Conservation (phyloP, 2,329 filamentous ascomycete genomes). For the Diaporthe amygdali region DNA sequence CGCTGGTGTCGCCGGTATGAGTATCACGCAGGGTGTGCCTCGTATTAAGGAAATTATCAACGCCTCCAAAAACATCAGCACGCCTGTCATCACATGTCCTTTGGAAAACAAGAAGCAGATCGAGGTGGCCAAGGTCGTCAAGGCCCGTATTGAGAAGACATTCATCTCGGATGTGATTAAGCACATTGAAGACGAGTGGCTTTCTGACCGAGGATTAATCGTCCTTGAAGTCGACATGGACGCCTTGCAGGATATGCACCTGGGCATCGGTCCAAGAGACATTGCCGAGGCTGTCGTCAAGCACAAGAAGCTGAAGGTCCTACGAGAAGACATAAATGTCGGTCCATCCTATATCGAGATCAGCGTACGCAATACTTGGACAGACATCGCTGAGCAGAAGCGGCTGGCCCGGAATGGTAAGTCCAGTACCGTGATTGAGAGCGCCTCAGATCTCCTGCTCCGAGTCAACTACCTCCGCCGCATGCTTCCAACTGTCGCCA, state of each 20-base stretch:
- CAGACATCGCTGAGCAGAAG: slow-evolving; percentile 54
- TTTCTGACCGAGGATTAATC: slow-evolving; percentile 75
- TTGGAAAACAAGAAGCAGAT: slow-evolving; percentile 78
- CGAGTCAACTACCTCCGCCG: slow-evolving; percentile 87
- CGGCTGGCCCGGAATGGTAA: slow-evolving; percentile 51
- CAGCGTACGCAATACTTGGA: slow-evolving; percentile 63
- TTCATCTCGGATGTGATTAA: slow-evolving; percentile 81
- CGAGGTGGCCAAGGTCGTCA: slow-evolving; percentile 85
- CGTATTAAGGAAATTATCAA: slow-evolving; percentile 99
- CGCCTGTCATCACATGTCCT: slow-evolving; percentile 88
- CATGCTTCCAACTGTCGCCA: slow-evolving; percentile 79
- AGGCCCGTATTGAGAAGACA: slow-evolving; percentile 94
- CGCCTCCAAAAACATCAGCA: slow-evolving; percentile 91
- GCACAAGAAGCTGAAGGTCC: slow-evolving; percentile 82
- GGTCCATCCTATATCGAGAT: slow-evolving; percentile 72
- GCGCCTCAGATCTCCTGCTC: slow-evolving; percentile 70
- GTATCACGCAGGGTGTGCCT: slow-evolving; percentile 97
- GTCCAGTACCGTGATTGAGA: slow-evolving; percentile 45
- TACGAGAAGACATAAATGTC: slow-evolving; percentile 67
- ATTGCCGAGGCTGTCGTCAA: slow-evolving; percentile 79
- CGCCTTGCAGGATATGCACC: slow-evolving; percentile 78
- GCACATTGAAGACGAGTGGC: slow-evolving; percentile 89
- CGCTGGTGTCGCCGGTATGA: slow-evolving; percentile 99
- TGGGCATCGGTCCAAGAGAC: slow-evolving; percentile 76
- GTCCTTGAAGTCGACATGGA: slow-evolving; percentile 82